Evolutionary conservation across 768 basidiomycete species (phyloP), one percentile per base, ranked within the genome.

Genomic region (Tulasnella sp.): DNA sequence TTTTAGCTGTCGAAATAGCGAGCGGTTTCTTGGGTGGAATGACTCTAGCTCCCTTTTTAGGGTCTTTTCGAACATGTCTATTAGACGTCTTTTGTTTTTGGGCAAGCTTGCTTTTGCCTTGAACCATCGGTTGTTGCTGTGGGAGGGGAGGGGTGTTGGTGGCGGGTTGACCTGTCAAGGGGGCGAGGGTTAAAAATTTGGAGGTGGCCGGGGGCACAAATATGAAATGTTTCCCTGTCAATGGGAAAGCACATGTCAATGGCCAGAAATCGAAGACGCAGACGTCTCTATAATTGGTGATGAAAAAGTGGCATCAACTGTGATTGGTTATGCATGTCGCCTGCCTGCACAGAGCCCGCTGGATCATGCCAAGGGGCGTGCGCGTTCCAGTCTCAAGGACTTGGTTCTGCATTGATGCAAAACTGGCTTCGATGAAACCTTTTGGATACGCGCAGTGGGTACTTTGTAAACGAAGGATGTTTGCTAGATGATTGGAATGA

Each of bases 21-120:
- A 83, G 83, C 4, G 88, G 83, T 82, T 95, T 94, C 84, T 96
- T 97, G 39, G 95, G 95, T 39, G 95, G 88, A 75, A 93, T 88
- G 49, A 88, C 85, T 64, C 91, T 87, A 79, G 87, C 88, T 9
- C 95, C 95, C 81, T 96, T 96, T 85, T 92, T 95, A 25, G 88
- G 84, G 39, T 88, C 87, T 0, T 91, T 93, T 38, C 87, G 84
- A 1, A 89, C 87, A 71, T 89, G 89, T 40, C 91, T 86, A 75
- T 86, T 82, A 29, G 86, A 87, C 8, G 88, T 82, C 11, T 85
- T 81, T 82, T 91, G 92, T 19, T 82, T 82, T 78, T 88, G 85
- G 9, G 93, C 85, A n/a, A 91, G 91, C 83, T 94, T 96, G n/a
- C 89, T 89, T 79, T 89, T 90, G 75, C 94, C 94, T 86, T 96